These are phyloP conservation scores for Nepenthes mirabilis DNA, from an alignment of 148 eudicot genomes.

Conservation along the genomic window DNA sequence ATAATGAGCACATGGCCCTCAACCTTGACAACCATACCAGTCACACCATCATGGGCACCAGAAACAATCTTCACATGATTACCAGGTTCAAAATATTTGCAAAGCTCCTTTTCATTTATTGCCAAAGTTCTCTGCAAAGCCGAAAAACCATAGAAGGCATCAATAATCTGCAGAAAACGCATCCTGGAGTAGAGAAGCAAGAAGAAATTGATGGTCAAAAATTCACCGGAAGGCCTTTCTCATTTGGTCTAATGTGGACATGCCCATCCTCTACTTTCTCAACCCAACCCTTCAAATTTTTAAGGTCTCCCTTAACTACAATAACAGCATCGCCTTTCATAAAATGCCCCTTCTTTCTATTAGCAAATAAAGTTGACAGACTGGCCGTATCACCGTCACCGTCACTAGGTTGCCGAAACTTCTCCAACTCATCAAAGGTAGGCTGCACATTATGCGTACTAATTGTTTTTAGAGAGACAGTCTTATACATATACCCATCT, in stretches of 20 bases:
- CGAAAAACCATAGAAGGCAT: neutral
- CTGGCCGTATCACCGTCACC: slow-evolving; percentile 87
- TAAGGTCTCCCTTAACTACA: slow-evolving; percentile 85
- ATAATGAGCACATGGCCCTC: slow-evolving; percentile 81
- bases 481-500: slow-evolving; percentile 84
- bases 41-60: slow-evolving; percentile 87
- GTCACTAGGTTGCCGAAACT: slow-evolving; percentile 75
- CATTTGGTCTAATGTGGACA: slow-evolving; percentile 81
- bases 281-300: slow-evolving; percentile 84
- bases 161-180: slow-evolving; percentile 6
- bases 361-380: slow-evolving; percentile 78
- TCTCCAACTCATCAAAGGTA: slow-evolving; percentile 92
- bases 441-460: slow-evolving; percentile 78
- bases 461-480: slow-evolving; percentile 74
- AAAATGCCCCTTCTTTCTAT: slow-evolving; percentile 97
- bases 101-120: slow-evolving; percentile 74
- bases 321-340: slow-evolving; percentile 96
- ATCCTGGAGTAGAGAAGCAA: neutral
- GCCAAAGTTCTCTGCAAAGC: slow-evolving; percentile 66
- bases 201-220: neutral
- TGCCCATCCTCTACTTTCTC: slow-evolving; percentile 95
- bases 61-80: slow-evolving; percentile 95
- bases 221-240: slow-evolving; percentile 66
- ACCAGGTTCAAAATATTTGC: slow-evolving; percentile 95
- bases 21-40: slow-evolving; percentile 96